Percentiles rank a stretch among this genome's conserved stretches.
phyloP scores from a whole-genome alignment of 768 basidiomycete species.

The Pulveroboletus sp. region DNA sequence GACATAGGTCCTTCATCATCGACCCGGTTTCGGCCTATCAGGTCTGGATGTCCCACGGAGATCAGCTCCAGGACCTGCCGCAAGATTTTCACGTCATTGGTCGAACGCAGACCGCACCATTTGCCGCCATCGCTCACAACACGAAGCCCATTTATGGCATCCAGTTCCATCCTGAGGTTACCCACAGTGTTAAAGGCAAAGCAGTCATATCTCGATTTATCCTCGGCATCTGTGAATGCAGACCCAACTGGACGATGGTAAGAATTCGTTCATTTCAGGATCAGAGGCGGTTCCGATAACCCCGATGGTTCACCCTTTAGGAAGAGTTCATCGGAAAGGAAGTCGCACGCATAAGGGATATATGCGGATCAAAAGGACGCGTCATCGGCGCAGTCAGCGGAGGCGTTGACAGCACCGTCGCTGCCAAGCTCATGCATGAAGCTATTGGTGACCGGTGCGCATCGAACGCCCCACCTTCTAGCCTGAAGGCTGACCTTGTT shows the following conservation, averaged over 20 bases:
- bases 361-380: constrained; percentile 90
- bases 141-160: constrained; percentile 90
- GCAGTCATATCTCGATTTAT: constrained; percentile 87
- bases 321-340: constrained; percentile 98
- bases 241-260: constrained; percentile 91
- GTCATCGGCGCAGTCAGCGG: constrained; percentile 98
- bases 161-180: constrained; percentile 98
- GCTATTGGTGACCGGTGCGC: constrained; percentile 91
- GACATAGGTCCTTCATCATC: background rate
- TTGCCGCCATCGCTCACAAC: constrained; percentile 89
- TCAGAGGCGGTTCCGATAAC: background rate
- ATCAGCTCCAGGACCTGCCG: constrained; percentile 82
- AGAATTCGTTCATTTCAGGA: constrained; percentile 10
- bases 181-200: constrained; percentile 85
- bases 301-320: constrained; percentile 34
- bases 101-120: constrained; percentile 81
- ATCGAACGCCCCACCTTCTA: constrained; percentile 8
- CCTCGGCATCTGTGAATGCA: constrained; percentile 77
- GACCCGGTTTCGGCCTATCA: constrained; percentile 29
- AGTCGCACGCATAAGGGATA: constrained; percentile 86
- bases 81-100: constrained; percentile 85
- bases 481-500: background rate
- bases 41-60: constrained; percentile 99
- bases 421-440: constrained; percentile 99
- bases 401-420: constrained; percentile 96